phyloP scores from a whole-genome alignment of 2,329 filamentous ascomycete genomes.

The Aureobasidium uvarum region DNA sequence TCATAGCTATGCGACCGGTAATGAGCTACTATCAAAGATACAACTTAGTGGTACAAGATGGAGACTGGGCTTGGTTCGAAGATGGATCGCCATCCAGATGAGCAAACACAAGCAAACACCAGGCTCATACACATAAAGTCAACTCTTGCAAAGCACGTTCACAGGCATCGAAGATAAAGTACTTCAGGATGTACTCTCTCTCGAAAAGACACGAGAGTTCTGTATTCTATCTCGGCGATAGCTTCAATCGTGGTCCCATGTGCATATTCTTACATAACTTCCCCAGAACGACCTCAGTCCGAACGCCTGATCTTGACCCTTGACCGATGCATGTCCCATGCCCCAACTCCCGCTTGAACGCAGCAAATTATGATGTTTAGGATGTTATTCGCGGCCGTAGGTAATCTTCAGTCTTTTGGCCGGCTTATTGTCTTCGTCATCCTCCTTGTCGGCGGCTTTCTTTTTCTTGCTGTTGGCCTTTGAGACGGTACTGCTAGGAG shows the following conservation, averaged over 20 bases:
- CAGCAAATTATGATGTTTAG: constrained; percentile 16
- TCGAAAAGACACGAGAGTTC: neutral
- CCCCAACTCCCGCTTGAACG: constrained; percentile 27
- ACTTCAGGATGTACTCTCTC: neutral
- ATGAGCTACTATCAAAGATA: neutral
- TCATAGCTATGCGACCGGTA: neutral
- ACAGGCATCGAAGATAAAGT: neutral
- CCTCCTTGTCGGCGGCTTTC: constrained; percentile 47
- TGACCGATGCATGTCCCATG: neutral
- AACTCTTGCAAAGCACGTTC: neutral
- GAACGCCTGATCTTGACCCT: neutral
- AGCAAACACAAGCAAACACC: constrained; percentile 21
- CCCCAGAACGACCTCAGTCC: neutral
- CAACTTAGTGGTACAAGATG: neutral
- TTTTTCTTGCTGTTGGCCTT: constrained; percentile 46
- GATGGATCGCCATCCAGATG: neutral
- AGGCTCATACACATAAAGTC: neutral
- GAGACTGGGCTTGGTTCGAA: neutral
- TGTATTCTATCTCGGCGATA: neutral
- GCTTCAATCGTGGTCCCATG: neutral
- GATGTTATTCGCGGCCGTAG: constrained; percentile 48
- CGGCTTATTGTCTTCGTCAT: constrained; percentile 48
- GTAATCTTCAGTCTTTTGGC: constrained; percentile 51
- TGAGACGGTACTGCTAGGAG: constrained; percentile 38
- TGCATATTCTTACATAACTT: neutral